Evolutionary conservation across 768 basidiomycete species (phyloP).

Genomic region (Suillus bovinus): DNA sequence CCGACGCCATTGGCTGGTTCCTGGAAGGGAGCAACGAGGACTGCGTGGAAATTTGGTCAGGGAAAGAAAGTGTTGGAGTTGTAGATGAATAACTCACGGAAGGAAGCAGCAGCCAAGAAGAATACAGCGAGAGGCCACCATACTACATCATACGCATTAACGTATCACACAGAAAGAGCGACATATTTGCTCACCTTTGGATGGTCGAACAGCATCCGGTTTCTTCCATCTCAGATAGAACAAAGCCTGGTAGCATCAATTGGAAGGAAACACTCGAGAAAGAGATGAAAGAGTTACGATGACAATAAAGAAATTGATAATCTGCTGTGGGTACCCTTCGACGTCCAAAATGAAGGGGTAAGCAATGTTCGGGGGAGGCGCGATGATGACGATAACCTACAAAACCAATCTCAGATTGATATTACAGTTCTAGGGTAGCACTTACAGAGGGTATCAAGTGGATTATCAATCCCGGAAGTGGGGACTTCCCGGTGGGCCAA

Average conservation of each 20-base stretch:
- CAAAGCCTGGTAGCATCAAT: constrained; percentile 38
- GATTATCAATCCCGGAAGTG: constrained; percentile 55
- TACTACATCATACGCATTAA: constrained; percentile 33
- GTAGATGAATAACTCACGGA: constrained; percentile 39
- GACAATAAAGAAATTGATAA: constrained; percentile 57
- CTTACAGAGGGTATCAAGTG: constrained; percentile 53
- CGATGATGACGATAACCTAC: constrained; percentile 57
- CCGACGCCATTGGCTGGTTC: constrained; percentile 54
- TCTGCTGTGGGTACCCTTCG: constrained; percentile 48
- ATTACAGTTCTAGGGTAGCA: neutral
- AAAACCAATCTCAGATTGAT: constrained; percentile 39
- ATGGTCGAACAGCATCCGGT: constrained; percentile 48
- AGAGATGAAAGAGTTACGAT: constrained; percentile 35
- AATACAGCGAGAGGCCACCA: constrained; percentile 58
- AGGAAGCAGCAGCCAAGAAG: constrained; percentile 50
- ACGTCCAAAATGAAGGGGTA: constrained; percentile 66
- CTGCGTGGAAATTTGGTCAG: constrained; percentile 24
- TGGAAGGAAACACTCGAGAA: neutral
- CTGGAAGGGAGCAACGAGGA: constrained; percentile 57
- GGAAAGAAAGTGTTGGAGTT: neutral
- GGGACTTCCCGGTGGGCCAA: constrained; percentile 59
- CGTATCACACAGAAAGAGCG: neutral
- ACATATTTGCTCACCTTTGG: constrained; percentile 41
- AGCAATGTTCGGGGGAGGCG: constrained; percentile 49
- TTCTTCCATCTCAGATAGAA: constrained; percentile 57